Base-by-base conservation (phyloP, 2,329 filamentous ascomycete genomes). In the Penicillium oxalicum region DNA sequence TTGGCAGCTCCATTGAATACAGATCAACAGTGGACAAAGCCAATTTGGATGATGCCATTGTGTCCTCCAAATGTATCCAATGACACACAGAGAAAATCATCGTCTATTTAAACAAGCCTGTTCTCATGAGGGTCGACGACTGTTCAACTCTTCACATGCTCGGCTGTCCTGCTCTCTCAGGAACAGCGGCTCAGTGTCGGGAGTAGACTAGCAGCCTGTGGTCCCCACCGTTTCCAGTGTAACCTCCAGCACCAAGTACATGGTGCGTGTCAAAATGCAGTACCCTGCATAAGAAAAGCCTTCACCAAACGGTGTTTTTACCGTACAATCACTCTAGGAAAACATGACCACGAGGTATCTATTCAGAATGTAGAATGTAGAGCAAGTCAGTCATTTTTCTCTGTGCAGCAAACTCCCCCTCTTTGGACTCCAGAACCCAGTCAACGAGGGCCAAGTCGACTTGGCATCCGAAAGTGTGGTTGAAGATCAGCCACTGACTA, bases 71-170 rank as follows among this genome's bases (percentile, higher is more conserved):
- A 2, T 18, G 18, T 18, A 18, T 18, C 18, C 18, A 18, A 18
- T 18, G 18, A 18, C 18, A 1, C 18, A 18, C 18, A 18, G 18
- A 18, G 18, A 18, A 18, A 18, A 18, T 1, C 18, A 18, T 18
- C 18, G 18, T 18, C 18, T 18, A 32, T 32, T 36, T 9, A 5
- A 36, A 26, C 33, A 35, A 18, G 42, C 24, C 25, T 35, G 35
- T 4, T 25, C 24, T 36, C 25, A 2, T 44, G 25, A 18, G 4
- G 25, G 13, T 37, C 12, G 2, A 32, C 27, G 12, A 18, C 11
- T 9, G 25, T 35, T 49, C 32, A 34, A 35, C 40, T 49, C 50
- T 61, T 62, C 57, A 62, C 59, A 61, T 62, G 58, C 57, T 61
- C 60, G 54, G 58, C 52, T 57, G 57, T 56, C 51, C 53, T 41